phyloP scores from a whole-genome alignment of 2,329 filamentous ascomycete genomes.

The Stylonectria norvegica region DNA sequence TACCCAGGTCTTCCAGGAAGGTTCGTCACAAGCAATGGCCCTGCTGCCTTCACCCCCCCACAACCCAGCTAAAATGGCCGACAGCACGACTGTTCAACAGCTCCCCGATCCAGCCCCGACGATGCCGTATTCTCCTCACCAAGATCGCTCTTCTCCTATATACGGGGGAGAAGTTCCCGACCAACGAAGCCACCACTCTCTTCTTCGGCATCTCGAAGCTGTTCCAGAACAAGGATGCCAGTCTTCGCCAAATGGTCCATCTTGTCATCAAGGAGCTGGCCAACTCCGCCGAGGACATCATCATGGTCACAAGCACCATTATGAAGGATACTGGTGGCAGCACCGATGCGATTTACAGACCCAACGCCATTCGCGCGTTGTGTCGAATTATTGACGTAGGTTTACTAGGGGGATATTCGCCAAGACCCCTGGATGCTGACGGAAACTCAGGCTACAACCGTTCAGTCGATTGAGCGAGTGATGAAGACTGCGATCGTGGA shows the following conservation, averaged over 20 bases:
- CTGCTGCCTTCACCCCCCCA: slow-evolving; percentile 26
- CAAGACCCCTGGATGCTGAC: slow-evolving; percentile 27
- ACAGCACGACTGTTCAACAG: slow-evolving; percentile 95
- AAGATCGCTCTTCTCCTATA: slow-evolving; percentile 96
- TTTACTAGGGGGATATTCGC: slow-evolving; percentile 17
- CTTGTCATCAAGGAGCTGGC: slow-evolving; percentile 97
- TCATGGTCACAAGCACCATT: slow-evolving; percentile 99
- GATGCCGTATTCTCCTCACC: slow-evolving; percentile 94
- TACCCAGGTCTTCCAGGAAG: slow-evolving; percentile 98
- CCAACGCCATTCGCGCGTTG: slow-evolving; percentile 91
- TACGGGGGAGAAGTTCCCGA: slow-evolving; percentile 94
- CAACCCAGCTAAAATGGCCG: slow-evolving; percentile 34
- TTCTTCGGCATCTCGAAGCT: slow-evolving; percentile 99
- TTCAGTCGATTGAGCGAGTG: slow-evolving; percentile 95
- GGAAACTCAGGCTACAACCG: slow-evolving; percentile 70
- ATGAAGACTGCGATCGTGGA: slow-evolving; percentile 99
- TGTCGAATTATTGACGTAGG: slow-evolving; percentile 95
- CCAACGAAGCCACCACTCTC: slow-evolving; percentile 93
- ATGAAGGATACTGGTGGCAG: slow-evolving; percentile 99
- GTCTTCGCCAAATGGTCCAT: slow-evolving; percentile 97
- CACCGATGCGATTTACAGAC: slow-evolving; percentile 88
- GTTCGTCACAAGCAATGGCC: slow-evolving; percentile 49
- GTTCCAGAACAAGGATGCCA: slow-evolving; percentile 99
- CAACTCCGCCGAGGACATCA: slow-evolving; percentile 93
- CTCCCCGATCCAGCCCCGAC: slow-evolving; percentile 92